Percentiles rank a stretch among this genome's conserved stretches.
These are phyloP conservation scores for Pseudisothecium myosuroides DNA, from an alignment of 225 moss, liverwort and hornwort genomes.

Conservation along the genomic window DNA sequence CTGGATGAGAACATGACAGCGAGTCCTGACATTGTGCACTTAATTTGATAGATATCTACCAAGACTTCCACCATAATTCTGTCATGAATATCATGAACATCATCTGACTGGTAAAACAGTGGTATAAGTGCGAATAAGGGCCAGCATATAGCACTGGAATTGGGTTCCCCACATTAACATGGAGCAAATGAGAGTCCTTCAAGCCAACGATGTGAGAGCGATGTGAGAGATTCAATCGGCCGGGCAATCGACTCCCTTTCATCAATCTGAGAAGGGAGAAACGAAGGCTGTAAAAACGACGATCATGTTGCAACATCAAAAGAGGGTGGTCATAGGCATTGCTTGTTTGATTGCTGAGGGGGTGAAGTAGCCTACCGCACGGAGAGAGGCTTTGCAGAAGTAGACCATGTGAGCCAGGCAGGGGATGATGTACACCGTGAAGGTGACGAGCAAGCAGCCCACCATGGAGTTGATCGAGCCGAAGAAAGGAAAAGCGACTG, in stretches of 20 bases:
- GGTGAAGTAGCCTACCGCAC: slow-evolving; percentile 2
- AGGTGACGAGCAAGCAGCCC: slow-evolving; percentile 42
- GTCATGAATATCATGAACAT: neutral
- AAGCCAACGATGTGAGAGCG: neutral
- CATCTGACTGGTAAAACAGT: neutral
- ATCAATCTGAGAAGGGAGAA: neutral
- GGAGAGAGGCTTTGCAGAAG: slow-evolving; percentile 29
- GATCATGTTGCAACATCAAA: neutral
- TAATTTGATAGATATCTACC: neutral
- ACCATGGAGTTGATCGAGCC: slow-evolving; percentile 45
- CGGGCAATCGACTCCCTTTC: neutral
- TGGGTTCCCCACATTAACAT: neutral
- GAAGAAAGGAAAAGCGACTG: slow-evolving; percentile 52
- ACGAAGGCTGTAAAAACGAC: too few relatives aligned
- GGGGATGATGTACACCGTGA: slow-evolving; percentile 48
- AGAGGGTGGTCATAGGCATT: neutral
- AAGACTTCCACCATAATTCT: neutral
- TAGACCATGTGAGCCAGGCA: slow-evolving; percentile 51
- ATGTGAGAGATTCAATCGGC: neutral
- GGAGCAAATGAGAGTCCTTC: neutral
- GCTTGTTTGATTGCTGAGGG: too few relatives aligned
- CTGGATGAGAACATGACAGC: neutral
- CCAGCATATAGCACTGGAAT: neutral
- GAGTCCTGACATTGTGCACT: neutral
- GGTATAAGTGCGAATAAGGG: neutral